These are phyloP conservation scores for Daldinia decipiens DNA, from an alignment of 495 filamentous ascomycete species.

Conservation along the genomic window DNA sequence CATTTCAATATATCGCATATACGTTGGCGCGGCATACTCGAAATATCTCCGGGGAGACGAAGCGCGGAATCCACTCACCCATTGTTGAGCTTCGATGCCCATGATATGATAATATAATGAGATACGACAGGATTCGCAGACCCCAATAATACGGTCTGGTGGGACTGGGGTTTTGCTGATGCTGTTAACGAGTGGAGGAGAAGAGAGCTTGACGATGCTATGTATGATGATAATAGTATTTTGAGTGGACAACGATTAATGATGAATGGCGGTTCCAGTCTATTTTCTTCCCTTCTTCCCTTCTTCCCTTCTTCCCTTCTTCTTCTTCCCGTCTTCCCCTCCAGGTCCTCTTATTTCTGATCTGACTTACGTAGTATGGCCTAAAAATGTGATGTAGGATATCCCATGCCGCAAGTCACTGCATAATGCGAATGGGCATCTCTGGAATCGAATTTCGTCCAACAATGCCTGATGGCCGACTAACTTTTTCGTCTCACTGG, in stretches of 20 bases:
- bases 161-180: not conserved
- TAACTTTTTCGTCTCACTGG: slow-evolving; percentile 23
- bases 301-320: slow-evolving; percentile 32
- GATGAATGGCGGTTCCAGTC: slow-evolving; percentile 14
- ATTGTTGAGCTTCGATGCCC: slow-evolving; percentile 47
- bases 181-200: not conserved
- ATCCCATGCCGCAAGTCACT: slow-evolving; percentile 39
- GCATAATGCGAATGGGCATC: slow-evolving; percentile 38
- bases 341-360: slow-evolving; percentile 35
- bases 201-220: slow-evolving; percentile 11
- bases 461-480: slow-evolving; percentile 23
- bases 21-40: slow-evolving; percentile 9
- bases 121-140: slow-evolving; percentile 29
- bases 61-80: slow-evolving; percentile 43
- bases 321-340: slow-evolving; percentile 32
- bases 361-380: slow-evolving; percentile 18
- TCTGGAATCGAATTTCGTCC: slow-evolving; percentile 26
- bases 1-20: slow-evolving; percentile 12
- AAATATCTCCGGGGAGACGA: slow-evolving; percentile 6
- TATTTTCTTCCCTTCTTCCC: slow-evolving; percentile 18
- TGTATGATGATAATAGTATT: slow-evolving; percentile 11
- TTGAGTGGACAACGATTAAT: too few relatives aligned
- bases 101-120: slow-evolving; percentile 39
- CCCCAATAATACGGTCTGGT: slow-evolving; percentile 28
- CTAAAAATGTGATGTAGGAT: slow-evolving; percentile 38